Base-by-base conservation (phyloP, 306 rosid genomes). In the Inga laurina region DNA sequence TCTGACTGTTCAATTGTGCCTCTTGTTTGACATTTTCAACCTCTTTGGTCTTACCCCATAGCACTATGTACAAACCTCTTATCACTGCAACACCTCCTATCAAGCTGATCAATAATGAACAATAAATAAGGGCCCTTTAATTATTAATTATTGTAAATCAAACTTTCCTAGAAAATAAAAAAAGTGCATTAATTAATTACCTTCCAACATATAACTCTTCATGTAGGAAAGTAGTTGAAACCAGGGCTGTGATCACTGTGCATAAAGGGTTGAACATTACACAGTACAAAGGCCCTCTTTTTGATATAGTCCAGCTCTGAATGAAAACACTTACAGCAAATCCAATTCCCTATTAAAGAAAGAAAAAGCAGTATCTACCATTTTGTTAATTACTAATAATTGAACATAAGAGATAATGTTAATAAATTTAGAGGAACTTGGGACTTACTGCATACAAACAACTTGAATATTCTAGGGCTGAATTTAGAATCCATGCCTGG, bases 41-140 rank as follows among this genome's bases (percentile, higher is more conserved):
- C 41, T 93, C 93, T 44, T 82, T 79, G n/a, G 90, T 94, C 80
- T 93, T 91, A 18, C 95, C 93, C 97, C 95, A 91, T 10, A 93
- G 79, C 49, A 91, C 94, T 32, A 88, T 35, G 39, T 91, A 93
- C 79, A 93, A 84, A 27, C 95, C 97, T 78, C 21, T 11, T 2
- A 90, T 83, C 77, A 91, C 94, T 27, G 86, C 91, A 51, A 91
- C 2, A 19, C 86, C 94, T 9, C 97, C 95, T 24, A 88, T 7
- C 88, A 91, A 85, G 85, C 94, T 93, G 92, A 76, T 81, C 82
- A n/a, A 45, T 51, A 5, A 45, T 76, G 56, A 18, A 24, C 18
- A 77, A 21, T 27, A 46, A 21, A 2, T 32, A 32, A 32, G 6
- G n/a, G 24, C 10, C 65, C 2, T 3, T 57, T 10, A 57, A 11